A percentile compares a stretch with the other conserved stretches of the same genome.
phyloP scores from a whole-genome alignment of 768 basidiomycete genomes.

The Boletus pseudo-olivaceus region DNA sequence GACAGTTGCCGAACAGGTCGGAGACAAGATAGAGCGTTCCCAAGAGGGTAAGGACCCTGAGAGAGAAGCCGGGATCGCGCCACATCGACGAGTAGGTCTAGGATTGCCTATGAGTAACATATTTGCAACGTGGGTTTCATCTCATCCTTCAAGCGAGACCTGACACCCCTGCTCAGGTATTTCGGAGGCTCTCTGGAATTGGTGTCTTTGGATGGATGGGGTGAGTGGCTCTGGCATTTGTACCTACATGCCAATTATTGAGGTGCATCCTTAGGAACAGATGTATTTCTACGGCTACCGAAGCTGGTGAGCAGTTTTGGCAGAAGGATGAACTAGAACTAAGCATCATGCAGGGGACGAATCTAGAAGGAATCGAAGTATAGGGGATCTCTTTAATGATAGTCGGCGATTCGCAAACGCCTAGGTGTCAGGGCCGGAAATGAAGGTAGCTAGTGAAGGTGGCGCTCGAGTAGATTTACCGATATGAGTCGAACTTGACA shows the following conservation, averaged over 20 bases:
- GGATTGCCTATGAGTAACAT: constrained; percentile 90
- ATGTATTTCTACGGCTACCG: constrained; percentile 77
- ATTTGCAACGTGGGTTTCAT: constrained; percentile 63
- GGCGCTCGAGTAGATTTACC: neutral
- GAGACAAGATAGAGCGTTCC: constrained; percentile 24
- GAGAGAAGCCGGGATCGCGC: constrained; percentile 42
- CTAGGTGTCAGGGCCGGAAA: constrained; percentile 7
- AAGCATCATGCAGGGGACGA: constrained; percentile 59
- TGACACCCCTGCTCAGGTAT: constrained; percentile 45
- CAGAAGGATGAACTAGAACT: neutral
- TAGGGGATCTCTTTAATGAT: constrained; percentile 30
- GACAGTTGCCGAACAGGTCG: constrained; percentile 78
- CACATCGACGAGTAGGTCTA: constrained; percentile 70
- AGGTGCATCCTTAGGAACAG: constrained; percentile 53
- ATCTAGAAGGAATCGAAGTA: constrained; percentile 80
- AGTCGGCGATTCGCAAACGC: constrained; percentile 6
- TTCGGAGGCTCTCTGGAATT: constrained; percentile 80
- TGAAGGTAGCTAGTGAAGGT: neutral
- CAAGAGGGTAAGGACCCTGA: constrained; percentile 36
- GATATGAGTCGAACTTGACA: neutral
- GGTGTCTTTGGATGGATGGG: constrained; percentile 80
- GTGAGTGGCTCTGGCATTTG: constrained; percentile 40
- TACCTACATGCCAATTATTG: neutral
- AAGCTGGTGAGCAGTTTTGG: constrained; percentile 55
- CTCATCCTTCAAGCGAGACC: neutral